Percentiles rank a stretch among this genome's conserved stretches.
phyloP scores from a whole-genome alignment of 257 asterid species.

The Mitragyna speciosa region DNA sequence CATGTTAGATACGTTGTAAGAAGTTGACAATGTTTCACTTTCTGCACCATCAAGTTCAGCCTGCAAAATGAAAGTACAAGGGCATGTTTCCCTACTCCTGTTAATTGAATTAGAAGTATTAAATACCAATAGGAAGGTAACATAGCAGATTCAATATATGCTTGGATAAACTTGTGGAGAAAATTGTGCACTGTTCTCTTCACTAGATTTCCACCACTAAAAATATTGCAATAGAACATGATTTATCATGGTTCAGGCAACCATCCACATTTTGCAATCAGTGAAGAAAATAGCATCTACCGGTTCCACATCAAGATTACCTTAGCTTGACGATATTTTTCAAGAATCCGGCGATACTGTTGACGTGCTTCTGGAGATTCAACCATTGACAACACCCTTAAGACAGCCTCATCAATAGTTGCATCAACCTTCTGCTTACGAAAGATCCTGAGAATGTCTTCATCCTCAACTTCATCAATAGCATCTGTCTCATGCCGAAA shows the following conservation, averaged over 20 bases:
- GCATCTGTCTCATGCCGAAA: slow-evolving; percentile 53
- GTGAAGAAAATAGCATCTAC: background rate
- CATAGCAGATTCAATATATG: background rate
- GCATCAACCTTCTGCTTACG: slow-evolving; percentile 84
- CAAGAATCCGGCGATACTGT: slow-evolving; percentile 81
- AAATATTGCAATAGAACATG: background rate
- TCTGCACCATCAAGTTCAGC: slow-evolving; percentile 53
- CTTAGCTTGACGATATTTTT: slow-evolving; percentile 81
- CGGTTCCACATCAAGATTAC: slow-evolving; percentile 34
- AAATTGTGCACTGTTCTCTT: background rate
- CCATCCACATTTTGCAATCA: background rate
- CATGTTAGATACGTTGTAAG: slow-evolving; percentile 26
- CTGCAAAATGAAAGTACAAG: slow-evolving; percentile 34
- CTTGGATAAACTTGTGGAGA: background rate
- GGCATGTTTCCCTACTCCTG: background rate
- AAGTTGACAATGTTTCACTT: slow-evolving; percentile 35
- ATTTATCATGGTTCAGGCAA: background rate
- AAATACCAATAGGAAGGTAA: background rate
- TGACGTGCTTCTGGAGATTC: slow-evolving; percentile 78
- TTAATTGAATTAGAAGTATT: background rate
- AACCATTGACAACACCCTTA: slow-evolving; percentile 89
- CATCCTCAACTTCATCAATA: slow-evolving; percentile 60
- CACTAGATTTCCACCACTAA: background rate
- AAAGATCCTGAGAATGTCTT: slow-evolving; percentile 75
- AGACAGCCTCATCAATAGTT: slow-evolving; percentile 79